Evolutionary conservation across 78 protist species (phyloP).

Genomic region (Cavenderia fasciculata): DNA sequence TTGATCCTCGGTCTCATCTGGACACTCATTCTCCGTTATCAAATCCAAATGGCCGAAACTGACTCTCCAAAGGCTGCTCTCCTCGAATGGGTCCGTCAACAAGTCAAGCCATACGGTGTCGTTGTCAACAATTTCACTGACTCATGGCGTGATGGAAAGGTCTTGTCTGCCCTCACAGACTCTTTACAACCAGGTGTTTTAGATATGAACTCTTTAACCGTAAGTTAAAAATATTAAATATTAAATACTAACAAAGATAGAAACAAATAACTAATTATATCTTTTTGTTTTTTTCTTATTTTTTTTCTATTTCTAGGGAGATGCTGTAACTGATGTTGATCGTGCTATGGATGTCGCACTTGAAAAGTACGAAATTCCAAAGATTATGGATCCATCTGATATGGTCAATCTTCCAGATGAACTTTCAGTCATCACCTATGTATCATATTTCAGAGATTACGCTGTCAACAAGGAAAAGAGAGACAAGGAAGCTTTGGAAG

Average conservation of each 20-base stretch:
- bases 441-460: constrained; percentile 79
- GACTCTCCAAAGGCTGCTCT: constrained; percentile 83
- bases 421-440: constrained; percentile 81
- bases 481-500: constrained; percentile 51
- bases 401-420: constrained; percentile 80
- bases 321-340: constrained; percentile 51
- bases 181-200: constrained; percentile 73
- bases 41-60: constrained; percentile 80
- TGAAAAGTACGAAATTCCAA: constrained; percentile 75
- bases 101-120: constrained; percentile 71
- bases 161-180: constrained; percentile 78
- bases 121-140: constrained; percentile 75
- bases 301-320: too few species aligned
- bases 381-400: constrained; percentile 81
- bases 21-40: constrained; percentile 89
- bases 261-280: too few species aligned
- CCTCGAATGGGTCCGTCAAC: constrained; percentile 83
- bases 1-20: constrained; percentile 88
- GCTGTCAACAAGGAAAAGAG: constrained; percentile 53
- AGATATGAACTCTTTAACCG: constrained; percentile 28
- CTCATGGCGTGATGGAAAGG: constrained; percentile 81
- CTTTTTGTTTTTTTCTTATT: too few species aligned
- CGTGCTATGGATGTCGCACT: constrained; percentile 72
- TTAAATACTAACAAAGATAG: too few species aligned
- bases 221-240: too few species aligned